Percentiles rank a stretch among this genome's conserved stretches.
These are phyloP conservation scores for Allium cepa DNA, from an alignment of 106 monocot species.

Conservation along the genomic window DNA sequence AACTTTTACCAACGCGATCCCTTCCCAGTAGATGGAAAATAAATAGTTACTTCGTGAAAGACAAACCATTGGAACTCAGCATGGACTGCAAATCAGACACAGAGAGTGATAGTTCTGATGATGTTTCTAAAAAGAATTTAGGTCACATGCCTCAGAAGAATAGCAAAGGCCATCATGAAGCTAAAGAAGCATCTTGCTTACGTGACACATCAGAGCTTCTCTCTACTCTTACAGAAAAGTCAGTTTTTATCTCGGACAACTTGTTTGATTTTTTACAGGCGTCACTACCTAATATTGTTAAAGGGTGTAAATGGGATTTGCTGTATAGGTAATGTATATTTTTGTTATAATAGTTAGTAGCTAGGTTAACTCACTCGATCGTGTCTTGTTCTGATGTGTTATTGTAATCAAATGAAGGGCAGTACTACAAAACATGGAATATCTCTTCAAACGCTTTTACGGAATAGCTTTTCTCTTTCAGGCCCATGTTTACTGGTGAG, in stretches of 20 bases:
- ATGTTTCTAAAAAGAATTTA: not conserved
- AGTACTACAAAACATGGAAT: constrained; percentile 95
- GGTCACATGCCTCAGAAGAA: constrained; percentile 17
- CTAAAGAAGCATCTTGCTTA: constrained; percentile 3
- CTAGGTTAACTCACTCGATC: not conserved
- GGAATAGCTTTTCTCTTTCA: constrained; percentile 50
- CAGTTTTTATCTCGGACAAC: constrained; percentile 50
- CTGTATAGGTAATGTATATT: constrained; percentile 63
- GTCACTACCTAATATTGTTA: constrained; percentile 78
- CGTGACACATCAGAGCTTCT: constrained; percentile 12
- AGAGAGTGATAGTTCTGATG: constrained; percentile 16
- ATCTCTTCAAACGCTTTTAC: constrained; percentile 75
- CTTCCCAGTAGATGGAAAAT: constrained; percentile 35
- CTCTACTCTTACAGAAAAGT: constrained; percentile 48
- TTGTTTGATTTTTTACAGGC: constrained; percentile 79
- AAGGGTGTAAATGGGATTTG: constrained; percentile 80
- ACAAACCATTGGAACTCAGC: constrained; percentile 17
- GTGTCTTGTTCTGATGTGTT: constrained; percentile 17
- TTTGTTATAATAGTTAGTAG: not conserved
- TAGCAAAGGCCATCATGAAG: constrained; percentile 18
- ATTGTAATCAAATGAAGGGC: constrained; percentile 48
- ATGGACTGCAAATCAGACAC: constrained; percentile 22
- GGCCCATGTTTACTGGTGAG: constrained; percentile 82
- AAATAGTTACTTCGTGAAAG: constrained; percentile 22
- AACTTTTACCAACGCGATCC: constrained; percentile 21